A percentile compares a stretch with the other conserved stretches of the same genome.
Conservation (phyloP, 345 rosid genomes). For the Cardamine chenopodiifolia region DNA sequence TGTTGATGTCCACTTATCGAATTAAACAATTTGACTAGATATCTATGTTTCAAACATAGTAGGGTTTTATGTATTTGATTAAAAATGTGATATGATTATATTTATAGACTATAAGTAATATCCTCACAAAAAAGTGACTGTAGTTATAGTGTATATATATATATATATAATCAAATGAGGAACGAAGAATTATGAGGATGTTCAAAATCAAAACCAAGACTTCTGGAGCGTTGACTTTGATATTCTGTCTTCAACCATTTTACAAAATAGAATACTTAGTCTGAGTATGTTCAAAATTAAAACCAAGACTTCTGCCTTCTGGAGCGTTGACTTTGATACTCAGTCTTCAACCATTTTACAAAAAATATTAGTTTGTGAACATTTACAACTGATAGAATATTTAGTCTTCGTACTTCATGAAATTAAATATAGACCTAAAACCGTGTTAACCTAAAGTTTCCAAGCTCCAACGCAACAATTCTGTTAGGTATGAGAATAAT, state of each 20-base stretch:
- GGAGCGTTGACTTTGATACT: background rate
- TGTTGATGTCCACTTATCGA: background rate
- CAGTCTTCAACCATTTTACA: background rate
- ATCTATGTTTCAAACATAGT: background rate
- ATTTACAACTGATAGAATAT: background rate
- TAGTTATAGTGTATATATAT: too few species aligned
- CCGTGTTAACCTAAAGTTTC: background rate
- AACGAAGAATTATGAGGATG: background rate
- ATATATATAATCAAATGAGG: background rate
- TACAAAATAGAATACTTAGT: background rate
- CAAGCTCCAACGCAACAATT: background rate
- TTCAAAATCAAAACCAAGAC: constrained; percentile 17
- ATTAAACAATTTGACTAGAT: background rate
- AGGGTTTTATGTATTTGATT: background rate
- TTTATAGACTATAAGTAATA: background rate
- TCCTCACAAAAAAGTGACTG: background rate
- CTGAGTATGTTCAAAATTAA: background rate
- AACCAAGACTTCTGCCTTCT: constrained; percentile 25
- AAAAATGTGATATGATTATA: background rate
- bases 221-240: constrained; percentile 1
- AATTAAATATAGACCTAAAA: background rate
- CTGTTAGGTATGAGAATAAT: too few species aligned
- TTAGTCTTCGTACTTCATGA: background rate
- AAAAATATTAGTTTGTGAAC: background rate
- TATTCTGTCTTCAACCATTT: background rate